Percentiles rank a stretch among this genome's conserved stretches.
phyloP scores from a whole-genome alignment of 2,329 filamentous ascomycete species.

The Sporothrix variecibatus region DNA sequence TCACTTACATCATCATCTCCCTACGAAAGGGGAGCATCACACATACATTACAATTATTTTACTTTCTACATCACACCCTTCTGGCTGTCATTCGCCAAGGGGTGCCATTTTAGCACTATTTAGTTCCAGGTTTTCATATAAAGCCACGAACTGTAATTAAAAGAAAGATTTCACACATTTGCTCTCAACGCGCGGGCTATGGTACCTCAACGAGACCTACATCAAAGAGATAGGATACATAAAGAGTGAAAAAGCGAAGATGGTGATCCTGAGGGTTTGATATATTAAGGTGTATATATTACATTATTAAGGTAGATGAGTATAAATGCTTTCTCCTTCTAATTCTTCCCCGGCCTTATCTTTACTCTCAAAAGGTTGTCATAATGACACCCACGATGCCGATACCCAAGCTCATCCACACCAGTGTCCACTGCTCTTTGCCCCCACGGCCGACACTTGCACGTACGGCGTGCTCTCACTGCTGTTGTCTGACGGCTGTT shows the following conservation, averaged over 20 bases:
- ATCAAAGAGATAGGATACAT: not conserved
- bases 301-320: constrained; percentile 1
- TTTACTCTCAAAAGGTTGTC: constrained; percentile 32
- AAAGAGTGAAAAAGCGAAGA: not conserved
- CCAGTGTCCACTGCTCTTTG: constrained; percentile 33
- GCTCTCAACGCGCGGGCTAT: not conserved
- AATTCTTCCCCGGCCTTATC: not conserved
- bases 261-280: not conserved
- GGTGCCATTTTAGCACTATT: too few relatives aligned
- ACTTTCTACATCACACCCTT: not conserved
- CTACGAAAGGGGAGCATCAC: not conserved
- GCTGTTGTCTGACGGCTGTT: constrained; percentile 9
- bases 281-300: not conserved
- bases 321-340: not conserved
- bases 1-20: not conserved
- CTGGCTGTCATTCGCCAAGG: not conserved
- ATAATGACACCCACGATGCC: constrained; percentile 35
- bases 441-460: constrained; percentile 30
- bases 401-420: constrained; percentile 35
- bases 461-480: not conserved
- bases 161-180: not conserved
- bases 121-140: not conserved
- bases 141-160: not conserved
- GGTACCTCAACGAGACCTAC: not conserved
- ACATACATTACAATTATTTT: constrained; percentile 5